A percentile compares a stretch with the other conserved stretches of the same genome.
These are phyloP conservation scores for Metarhizium humberi DNA, from an alignment of 2,329 filamentous ascomycete genomes.

Conservation along the genomic window DNA sequence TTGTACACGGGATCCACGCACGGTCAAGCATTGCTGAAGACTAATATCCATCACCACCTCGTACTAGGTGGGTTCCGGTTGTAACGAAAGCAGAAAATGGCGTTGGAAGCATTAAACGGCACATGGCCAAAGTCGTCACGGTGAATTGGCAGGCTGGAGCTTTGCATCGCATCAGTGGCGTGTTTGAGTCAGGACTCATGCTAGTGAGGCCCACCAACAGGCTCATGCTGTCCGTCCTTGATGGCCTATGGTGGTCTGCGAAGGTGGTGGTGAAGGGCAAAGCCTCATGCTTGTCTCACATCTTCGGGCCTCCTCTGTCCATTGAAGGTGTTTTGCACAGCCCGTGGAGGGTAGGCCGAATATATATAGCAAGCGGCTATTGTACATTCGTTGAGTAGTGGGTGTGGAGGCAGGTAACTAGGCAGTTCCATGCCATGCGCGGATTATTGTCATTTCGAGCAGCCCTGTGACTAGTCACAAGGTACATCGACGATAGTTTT, in stretches of 20 bases:
- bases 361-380: background rate
- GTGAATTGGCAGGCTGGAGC: background rate
- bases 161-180: background rate
- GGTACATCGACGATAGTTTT: background rate
- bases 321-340: background rate
- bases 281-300: conserved; percentile 6
- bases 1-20: background rate
- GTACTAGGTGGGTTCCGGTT: background rate
- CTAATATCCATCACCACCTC: background rate
- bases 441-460: background rate
- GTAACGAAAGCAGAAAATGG: background rate
- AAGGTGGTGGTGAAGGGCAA: background rate
- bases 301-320: conserved; percentile 2
- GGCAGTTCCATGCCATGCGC: background rate
- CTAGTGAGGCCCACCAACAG: background rate
- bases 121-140: background rate
- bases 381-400: background rate
- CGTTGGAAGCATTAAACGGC: background rate
- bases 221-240: background rate
- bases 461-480: background rate
- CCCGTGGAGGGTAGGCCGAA: background rate
- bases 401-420: background rate
- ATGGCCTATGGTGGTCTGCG: background rate
- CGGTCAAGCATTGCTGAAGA: background rate
- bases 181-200: background rate